phyloP scores from a whole-genome alignment of 2,329 filamentous ascomycete species.

The Hymenoscyphus scutula region DNA sequence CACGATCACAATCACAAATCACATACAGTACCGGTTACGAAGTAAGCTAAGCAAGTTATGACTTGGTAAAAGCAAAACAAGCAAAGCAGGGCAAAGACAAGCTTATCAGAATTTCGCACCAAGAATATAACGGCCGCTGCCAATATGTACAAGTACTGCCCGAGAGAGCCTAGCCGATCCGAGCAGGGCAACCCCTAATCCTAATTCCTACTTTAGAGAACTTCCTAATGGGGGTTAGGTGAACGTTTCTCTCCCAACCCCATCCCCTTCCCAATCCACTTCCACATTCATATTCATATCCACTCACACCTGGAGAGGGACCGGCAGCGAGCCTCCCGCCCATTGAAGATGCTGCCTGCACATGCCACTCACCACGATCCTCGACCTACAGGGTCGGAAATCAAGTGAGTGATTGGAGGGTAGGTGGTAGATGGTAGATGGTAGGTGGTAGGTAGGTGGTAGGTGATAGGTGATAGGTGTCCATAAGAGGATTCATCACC shows the following conservation, averaged over 20 bases:
- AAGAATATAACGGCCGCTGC: neutral
- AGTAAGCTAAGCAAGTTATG: neutral
- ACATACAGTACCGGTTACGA: too few relatives aligned
- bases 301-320: slow-evolving; percentile 1
- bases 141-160: too few relatives aligned
- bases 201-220: too few relatives aligned
- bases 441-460: too few relatives aligned
- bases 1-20: too few relatives aligned
- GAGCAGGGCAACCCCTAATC: neutral
- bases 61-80: neutral
- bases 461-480: too few relatives aligned
- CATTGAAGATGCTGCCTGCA: too few relatives aligned
- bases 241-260: neutral
- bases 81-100: neutral
- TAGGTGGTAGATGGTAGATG: too few relatives aligned
- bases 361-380: neutral
- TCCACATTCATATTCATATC: neutral
- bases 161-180: neutral
- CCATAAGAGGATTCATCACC: too few relatives aligned
- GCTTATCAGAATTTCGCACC: neutral
- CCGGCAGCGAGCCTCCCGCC: slow-evolving; percentile 1
- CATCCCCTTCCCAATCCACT: neutral
- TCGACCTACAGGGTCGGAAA: neutral
- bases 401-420: neutral
- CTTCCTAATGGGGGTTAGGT: neutral